phyloP scores from a whole-genome alignment of 1,284 basidiomycete species.

The Cronartium ribicola region DNA sequence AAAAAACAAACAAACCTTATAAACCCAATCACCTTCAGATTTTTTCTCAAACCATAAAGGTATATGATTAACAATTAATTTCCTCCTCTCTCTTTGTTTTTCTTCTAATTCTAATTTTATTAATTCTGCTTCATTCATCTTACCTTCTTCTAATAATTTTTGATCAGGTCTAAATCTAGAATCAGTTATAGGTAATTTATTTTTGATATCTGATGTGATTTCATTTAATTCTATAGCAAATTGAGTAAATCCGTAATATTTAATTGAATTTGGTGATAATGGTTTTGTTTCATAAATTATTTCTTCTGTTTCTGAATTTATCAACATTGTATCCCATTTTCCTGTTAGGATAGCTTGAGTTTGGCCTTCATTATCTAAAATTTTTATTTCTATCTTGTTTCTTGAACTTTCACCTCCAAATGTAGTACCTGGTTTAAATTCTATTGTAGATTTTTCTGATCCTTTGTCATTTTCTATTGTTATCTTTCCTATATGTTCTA shows the following conservation, averaged over 20 bases:
- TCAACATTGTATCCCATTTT: slow-evolving; percentile 40
- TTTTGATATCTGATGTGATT: slow-evolving; percentile 51
- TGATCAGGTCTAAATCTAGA: slow-evolving; percentile 81
- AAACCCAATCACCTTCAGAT: slow-evolving; percentile 24
- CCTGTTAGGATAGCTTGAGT: slow-evolving; percentile 43
- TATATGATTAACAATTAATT: slow-evolving; percentile 51
- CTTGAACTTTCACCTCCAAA: slow-evolving; percentile 42
- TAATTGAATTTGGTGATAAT: slow-evolving; percentile 52
- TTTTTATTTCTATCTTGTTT: slow-evolving; percentile 40
- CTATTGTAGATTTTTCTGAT: slow-evolving; percentile 61
- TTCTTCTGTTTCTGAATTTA: slow-evolving; percentile 45
- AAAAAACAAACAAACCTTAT: slow-evolving; percentile 13
- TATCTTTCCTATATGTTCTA: slow-evolving; percentile 71
- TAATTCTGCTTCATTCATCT: slow-evolving; percentile 68
- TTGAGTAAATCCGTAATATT: slow-evolving; percentile 77
- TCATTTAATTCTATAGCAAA: slow-evolving; percentile 79
- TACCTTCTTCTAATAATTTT: slow-evolving; percentile 74
- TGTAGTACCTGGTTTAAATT: slow-evolving; percentile 69
- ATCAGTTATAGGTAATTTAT: slow-evolving; percentile 70
- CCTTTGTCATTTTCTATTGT: slow-evolving; percentile 63
- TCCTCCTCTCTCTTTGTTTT: slow-evolving; percentile 52
- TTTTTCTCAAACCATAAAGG: slow-evolving; percentile 26
- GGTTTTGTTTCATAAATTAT: slow-evolving; percentile 15
- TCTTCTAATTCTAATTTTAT: slow-evolving; percentile 72
- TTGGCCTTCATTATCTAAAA: slow-evolving; percentile 40